phyloP scores from a whole-genome alignment of 2,329 filamentous ascomycete species.

The Fusarium sp. region DNA sequence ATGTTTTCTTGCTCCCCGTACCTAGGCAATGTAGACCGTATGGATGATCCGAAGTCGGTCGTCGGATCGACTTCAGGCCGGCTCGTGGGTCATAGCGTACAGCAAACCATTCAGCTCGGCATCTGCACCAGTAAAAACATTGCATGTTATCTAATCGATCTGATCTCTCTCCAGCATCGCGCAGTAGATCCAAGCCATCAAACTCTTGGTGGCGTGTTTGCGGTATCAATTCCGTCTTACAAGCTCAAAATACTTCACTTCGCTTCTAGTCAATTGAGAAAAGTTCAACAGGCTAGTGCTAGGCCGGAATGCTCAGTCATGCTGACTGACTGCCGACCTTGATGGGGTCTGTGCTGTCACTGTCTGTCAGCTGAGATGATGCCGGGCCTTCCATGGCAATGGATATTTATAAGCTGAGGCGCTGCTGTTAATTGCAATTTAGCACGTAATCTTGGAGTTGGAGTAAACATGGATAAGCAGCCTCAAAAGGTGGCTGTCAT shows the following conservation, averaged over 20 bases:
- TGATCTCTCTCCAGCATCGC: conserved; percentile 10
- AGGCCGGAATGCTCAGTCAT: conserved; percentile 5
- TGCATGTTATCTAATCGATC: conserved; percentile 37
- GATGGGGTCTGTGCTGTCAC: conserved; percentile 16
- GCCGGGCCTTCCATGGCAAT: not conserved
- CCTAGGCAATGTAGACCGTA: not conserved
- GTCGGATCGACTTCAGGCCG: not conserved
- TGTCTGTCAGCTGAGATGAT: conserved; percentile 10
- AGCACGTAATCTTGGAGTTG: too few relatives aligned
- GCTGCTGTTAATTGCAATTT: not conserved
- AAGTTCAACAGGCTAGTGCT: not conserved
- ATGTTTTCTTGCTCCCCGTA: not conserved
- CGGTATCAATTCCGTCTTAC: conserved; percentile 2
- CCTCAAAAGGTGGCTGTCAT: conserved; percentile 42
- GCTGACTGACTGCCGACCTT: not conserved
- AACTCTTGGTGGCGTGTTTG: not conserved
- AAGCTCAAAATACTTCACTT: not conserved
- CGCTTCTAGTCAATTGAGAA: not conserved
- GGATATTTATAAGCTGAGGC: not conserved
- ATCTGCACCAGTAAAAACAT: conserved; percentile 3
- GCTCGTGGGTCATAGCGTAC: not conserved
- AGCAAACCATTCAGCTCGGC: conserved; percentile 2
- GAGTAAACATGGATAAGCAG: conserved; percentile 23
- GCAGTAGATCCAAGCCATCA: not conserved
- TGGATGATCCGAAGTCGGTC: not conserved